A percentile compares a stretch with the other conserved stretches of the same genome.
Conservation (phyloP, 2,329 filamentous ascomycete genomes). For the Coleophoma crateriformis region DNA sequence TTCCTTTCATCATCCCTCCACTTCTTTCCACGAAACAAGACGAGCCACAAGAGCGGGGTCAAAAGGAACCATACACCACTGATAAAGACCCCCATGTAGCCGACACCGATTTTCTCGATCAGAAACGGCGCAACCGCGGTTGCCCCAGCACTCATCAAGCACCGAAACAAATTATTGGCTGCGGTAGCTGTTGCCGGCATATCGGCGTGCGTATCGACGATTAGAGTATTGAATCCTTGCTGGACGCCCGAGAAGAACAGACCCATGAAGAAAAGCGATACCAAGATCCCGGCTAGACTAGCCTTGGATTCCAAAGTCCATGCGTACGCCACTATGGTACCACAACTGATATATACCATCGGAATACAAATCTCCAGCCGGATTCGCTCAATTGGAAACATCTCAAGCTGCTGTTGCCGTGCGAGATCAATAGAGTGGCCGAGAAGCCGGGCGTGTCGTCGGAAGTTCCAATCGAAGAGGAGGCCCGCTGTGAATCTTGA, state of each 20-base stretch:
- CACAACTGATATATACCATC: slow-evolving; percentile 22
- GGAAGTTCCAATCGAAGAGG: slow-evolving; percentile 59
- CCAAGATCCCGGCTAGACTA: slow-evolving; percentile 44
- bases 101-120: slow-evolving; percentile 20
- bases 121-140: not conserved
- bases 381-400: slow-evolving; percentile 18
- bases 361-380: slow-evolving; percentile 49
- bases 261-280: slow-evolving; percentile 49
- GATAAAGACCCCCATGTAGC: slow-evolving; percentile 25
- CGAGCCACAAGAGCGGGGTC: too few species aligned
- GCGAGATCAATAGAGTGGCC: slow-evolving; percentile 52
- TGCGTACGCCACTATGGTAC: slow-evolving; percentile 44
- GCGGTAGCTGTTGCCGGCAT: slow-evolving; percentile 54
- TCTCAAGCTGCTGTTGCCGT: slow-evolving; percentile 27
- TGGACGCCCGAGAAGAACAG: slow-evolving; percentile 52
- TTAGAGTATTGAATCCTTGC: slow-evolving; percentile 51
- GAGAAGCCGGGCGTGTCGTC: slow-evolving; percentile 53
- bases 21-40: too few species aligned
- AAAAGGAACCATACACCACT: too few species aligned
- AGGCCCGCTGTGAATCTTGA: slow-evolving; percentile 46
- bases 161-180: slow-evolving; percentile 33
- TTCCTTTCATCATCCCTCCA: too few species aligned
- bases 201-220: slow-evolving; percentile 53
- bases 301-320: slow-evolving; percentile 44
- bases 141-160: slow-evolving; percentile 2